Percentiles rank a stretch among this genome's conserved stretches.
Evolutionary conservation across 208 protist genomes (phyloP).

Genomic region (Acanthamoeba culbertsoni): DNA sequence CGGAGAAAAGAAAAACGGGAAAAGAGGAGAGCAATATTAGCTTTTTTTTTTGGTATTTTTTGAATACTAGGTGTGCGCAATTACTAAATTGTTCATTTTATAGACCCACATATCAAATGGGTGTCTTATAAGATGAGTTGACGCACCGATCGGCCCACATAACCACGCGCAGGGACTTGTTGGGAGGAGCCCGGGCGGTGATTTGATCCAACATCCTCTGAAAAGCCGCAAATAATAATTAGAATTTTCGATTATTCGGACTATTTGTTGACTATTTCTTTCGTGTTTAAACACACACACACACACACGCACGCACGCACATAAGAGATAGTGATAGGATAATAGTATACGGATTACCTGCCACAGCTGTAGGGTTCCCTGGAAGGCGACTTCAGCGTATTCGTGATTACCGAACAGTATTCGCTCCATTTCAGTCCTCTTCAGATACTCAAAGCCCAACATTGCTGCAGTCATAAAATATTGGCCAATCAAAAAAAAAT

Average conservation of each 20-base stretch:
- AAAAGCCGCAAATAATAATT: too few relatives aligned
- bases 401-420: slow-evolving; percentile 49
- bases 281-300: too few relatives aligned
- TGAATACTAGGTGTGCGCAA: neutral
- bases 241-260: too few relatives aligned
- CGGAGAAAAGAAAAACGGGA: neutral
- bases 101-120: neutral
- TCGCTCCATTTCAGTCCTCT: slow-evolving; percentile 67
- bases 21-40: neutral
- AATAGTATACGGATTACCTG: too few relatives aligned
- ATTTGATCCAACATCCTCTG: slow-evolving; percentile 7
- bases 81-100: neutral
- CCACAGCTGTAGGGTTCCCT: neutral
- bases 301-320: too few relatives aligned
- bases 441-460: slow-evolving; percentile 78
- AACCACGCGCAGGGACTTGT: neutral
- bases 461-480: neutral
- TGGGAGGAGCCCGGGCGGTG: neutral
- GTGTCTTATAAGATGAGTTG: neutral
- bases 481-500: neutral
- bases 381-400: slow-evolving; percentile 46
- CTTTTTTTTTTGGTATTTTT: neutral
- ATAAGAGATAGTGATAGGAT: too few relatives aligned
- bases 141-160: neutral
- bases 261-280: too few relatives aligned